Percentiles rank a stretch among this genome's conserved stretches.
Evolutionary conservation across 2,329 filamentous ascomycete species (phyloP).

Genomic region (Talaromyces marneffei): DNA sequence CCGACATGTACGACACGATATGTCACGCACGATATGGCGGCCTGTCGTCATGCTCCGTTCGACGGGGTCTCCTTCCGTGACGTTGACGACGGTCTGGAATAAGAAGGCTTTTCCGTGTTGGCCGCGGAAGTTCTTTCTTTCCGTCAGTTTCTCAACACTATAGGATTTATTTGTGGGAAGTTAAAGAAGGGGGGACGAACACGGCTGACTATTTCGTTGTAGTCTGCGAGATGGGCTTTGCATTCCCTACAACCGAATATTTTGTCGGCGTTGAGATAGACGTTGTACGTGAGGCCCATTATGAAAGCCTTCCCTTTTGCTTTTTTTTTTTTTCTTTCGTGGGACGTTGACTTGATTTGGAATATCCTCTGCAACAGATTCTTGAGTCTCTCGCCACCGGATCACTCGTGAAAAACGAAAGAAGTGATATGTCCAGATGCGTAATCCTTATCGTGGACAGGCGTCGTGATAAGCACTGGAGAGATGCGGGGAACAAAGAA

Average conservation of each 20-base stretch:
- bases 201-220: conserved; percentile 91
- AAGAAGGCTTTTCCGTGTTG: conserved; percentile 98
- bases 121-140: conserved; percentile 81
- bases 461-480: conserved; percentile 9
- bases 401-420: not conserved
- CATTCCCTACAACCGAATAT: conserved; percentile 92
- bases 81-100: conserved; percentile 90
- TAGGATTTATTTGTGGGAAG: not conserved
- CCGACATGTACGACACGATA: conserved; percentile 83
- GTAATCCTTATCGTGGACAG: conserved; percentile 8
- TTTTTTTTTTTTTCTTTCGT: not conserved
- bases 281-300: conserved; percentile 89
- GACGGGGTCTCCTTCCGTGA: conserved; percentile 70
- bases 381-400: not conserved
- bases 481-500: conserved; percentile 8
- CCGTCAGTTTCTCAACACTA: conserved; percentile 9
- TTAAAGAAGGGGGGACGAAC: conserved; percentile 49
- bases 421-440: not conserved
- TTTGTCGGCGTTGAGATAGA: conserved; percentile 77
- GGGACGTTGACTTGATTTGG: not conserved
- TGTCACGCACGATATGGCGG: conserved; percentile 88
- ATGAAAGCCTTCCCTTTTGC: not conserved
- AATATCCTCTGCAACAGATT: not conserved
- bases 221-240: conserved; percentile 91
- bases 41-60: conserved; percentile 99